Base-by-base conservation (phyloP, 106 monocot species). In the Cymbidium sinense region DNA sequence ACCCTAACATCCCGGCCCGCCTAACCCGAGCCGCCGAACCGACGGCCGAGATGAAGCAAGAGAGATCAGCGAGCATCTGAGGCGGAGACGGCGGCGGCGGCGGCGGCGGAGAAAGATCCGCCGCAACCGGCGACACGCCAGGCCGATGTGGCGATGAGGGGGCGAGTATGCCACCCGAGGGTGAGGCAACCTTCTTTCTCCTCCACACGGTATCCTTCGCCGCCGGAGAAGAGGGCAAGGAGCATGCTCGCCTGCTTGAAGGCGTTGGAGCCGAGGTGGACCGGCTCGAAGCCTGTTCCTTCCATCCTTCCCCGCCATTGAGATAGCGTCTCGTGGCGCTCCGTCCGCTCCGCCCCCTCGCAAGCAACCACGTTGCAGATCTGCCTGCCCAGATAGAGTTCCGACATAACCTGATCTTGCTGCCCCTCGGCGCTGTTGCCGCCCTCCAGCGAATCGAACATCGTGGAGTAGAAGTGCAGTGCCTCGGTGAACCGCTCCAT, bases 291-390 rank as follows among this genome's bases (percentile, higher is more conserved):
- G 12, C 94, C 94, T 65, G 90, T 90, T 1, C 74, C 65, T 2
- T 1, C 61, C 70, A 94, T 74, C 71, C 96, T 80, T 27, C 52
- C 73, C 52, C 84, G 75, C 96, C 96, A 98, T 72, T 92, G 88
- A 19, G 6, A 54, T 74, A 86, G 65, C 62, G 90, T 88, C 87
- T 98, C 96, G 84, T 98, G 96, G 81, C 96, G 75, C 79, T 98
- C 96, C 15, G 79, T 86, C 79, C 96, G 73, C 43, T 88, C 91
- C 23, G 54, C 50, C 29, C 96, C 96, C 74, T 98, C 96, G 79
- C 91, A 90, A 29, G 94, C 94, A 77, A 98, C 94, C 50, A 98
- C 87, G 84, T 98, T 88, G 85, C 88, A 98, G 71, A 98, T 94
- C 84, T 98, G 88, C 64, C 82, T 75, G 23, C 94, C 91, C 25